Base-by-base conservation (phyloP, 768 basidiomycete species). In the Boletus rubroflammeus region DNA sequence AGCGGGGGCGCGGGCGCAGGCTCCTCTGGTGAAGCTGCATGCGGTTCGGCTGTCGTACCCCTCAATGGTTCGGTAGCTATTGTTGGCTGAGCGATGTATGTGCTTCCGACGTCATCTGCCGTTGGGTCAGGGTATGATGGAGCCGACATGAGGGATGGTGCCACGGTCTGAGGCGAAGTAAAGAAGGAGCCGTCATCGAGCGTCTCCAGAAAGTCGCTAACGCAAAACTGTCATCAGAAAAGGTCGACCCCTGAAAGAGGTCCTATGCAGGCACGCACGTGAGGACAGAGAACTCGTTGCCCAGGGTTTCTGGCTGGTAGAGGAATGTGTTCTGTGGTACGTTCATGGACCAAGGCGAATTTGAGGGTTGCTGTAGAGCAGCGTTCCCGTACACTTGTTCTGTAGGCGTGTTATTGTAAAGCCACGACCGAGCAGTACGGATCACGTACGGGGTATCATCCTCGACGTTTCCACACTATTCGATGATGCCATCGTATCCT, bases 181-280 rank as follows among this genome's bases (percentile, higher is more conserved):
- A 92, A 89, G 72, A 91, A 93, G 2, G 87, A 79, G 3, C 85
- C 83, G 50, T 94, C 90, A 68, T 93, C 90, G 9, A 95, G 78
- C 0, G 90, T 90, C 67, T 93, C 90, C 25, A 95, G 78, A 69
- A 93, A 94, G 64, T 95, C 92, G 32, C 91, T 93, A 54, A 23
- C 25, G 26, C 28, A 47, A 43, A 26, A 15, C 11, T 2, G 15
- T 32, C 28, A 3, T 31, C 17, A 44, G 50, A 29, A 14, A 28
- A 26, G 35, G 35, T 32, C 8, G 40, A 32, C 21, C 26, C n/a
- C 23, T 14, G 10, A 14, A 40, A 26, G 6, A 25, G 11, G 34
- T 17, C 19, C 23, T 15, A 10, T 29, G 19, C n/a, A 50, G 10
- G 31, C 19, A 53, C 82, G 57, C 71, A 88, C 86, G 85, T 88